Conservation (phyloP, 306 rosid species). For the Herpetospermum pedunculosum region DNA sequence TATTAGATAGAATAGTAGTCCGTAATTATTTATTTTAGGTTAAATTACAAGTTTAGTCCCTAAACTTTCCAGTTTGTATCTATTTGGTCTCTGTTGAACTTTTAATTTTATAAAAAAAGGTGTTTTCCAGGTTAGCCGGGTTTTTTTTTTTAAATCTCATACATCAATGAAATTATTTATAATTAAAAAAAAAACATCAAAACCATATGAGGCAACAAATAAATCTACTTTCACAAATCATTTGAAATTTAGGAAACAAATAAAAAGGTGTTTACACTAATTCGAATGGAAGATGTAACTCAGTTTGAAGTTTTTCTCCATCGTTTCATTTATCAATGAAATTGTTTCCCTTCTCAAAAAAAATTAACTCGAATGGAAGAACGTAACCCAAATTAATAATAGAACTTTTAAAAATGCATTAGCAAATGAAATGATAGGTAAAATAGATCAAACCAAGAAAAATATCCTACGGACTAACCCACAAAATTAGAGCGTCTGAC, state of each 20-base stretch:
- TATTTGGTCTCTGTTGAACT: too few species aligned
- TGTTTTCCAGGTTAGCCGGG: too few species aligned
- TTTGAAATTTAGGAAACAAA: not conserved
- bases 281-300: too few species aligned
- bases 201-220: not conserved
- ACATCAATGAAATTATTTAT: too few species aligned
- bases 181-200: too few species aligned
- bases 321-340: too few species aligned
- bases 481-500: slow-evolving; percentile 14
- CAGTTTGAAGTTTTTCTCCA: too few species aligned
- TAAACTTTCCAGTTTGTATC: too few species aligned
- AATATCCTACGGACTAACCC: not conserved
- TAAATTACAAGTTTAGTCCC: too few species aligned
- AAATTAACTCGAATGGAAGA: not conserved
- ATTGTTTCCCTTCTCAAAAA: too few species aligned
- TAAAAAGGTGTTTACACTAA: not conserved
- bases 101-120: too few species aligned
- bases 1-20: not conserved
- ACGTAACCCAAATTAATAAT: not conserved
- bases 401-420: not conserved
- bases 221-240: not conserved
- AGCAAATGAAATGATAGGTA: not conserved
- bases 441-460: not conserved
- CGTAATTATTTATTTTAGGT: not conserved
- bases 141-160: too few species aligned